A percentile compares a stretch with the other conserved stretches of the same genome.
phyloP scores from a whole-genome alignment of 164 flowering plant genomes.

The Nelumbo lutea region DNA sequence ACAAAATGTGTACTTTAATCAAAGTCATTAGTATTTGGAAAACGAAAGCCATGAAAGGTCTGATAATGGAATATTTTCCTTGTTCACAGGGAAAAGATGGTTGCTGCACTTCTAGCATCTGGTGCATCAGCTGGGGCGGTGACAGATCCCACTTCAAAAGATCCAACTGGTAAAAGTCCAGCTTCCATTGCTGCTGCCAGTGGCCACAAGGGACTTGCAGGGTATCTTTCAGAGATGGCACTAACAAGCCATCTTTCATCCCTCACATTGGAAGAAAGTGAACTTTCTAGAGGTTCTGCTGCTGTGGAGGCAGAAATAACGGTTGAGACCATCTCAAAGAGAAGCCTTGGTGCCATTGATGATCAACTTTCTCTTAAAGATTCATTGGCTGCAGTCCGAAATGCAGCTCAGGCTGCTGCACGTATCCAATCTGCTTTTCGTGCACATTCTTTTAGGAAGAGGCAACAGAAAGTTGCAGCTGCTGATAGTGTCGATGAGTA shows the following conservation, averaged over 20 bases:
- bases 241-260: constrained; percentile 84
- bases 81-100: constrained; percentile 80
- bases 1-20: not conserved
- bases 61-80: not conserved
- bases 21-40: not conserved
- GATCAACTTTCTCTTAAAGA: constrained; percentile 65
- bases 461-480: constrained; percentile 42
- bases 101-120: constrained; percentile 81
- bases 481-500: constrained; percentile 39
- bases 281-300: constrained; percentile 71
- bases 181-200: constrained; percentile 69
- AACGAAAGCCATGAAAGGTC: not conserved
- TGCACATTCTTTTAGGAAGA: constrained; percentile 82
- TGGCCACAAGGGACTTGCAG: constrained; percentile 92
- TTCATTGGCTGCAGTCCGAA: constrained; percentile 79
- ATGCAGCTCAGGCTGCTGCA: constrained; percentile 96
- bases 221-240: constrained; percentile 87
- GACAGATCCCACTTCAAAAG: constrained; percentile 81
- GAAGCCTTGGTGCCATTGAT: constrained; percentile 27
- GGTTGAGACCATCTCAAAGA: constrained; percentile 41
- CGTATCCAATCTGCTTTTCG: constrained; percentile 94
- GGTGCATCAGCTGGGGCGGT: constrained; percentile 91
- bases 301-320: constrained; percentile 73
- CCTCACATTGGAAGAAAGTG: constrained; percentile 70
- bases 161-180: constrained; percentile 69